Evolutionary conservation across 176 grass and related monocot genomes (phyloP), one percentile per base, ranked within the genome.

Genomic region (Echinochloa phyllopogon): DNA sequence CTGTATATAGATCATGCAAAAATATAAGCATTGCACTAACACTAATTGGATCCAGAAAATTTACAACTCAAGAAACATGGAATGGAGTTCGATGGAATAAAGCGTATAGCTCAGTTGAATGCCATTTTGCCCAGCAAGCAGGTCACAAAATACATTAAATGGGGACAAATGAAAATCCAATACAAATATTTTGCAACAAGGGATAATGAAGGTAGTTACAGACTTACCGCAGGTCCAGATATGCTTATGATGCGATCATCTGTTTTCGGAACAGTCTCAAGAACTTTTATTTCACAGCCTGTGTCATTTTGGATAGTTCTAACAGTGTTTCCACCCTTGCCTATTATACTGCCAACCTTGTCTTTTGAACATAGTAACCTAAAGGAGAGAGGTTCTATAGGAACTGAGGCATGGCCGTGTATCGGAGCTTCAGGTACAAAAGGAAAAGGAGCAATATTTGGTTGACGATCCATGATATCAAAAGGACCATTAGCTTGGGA

Each of bases 271-370:
- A 67, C 76, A 87, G 94, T 91, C 82, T 99, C 96, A 44, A 85
- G 73, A 90, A 96, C 82, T 83, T 94, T 95, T 76, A 99, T 90
- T 86, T 99, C 96, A 83, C 93, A 96, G 70, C 92, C 96, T 10
- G 96, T 99, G 74, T 99, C 93, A 40, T 89, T 88, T 78, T 99
- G 88, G 85, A 99, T 93, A 82, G 64, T 76, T 87, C 86, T 99
- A 50, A 99, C 87, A 83, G 78, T 83, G 84, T 87, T 94, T 77
- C 96, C 96, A 64, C 89, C 91, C 82, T 92, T 96, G 43, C 96
- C 96, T 77, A 96, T 99, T 79, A 99, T 85, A 72, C 89, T 85
- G 65, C 93, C 96, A 60, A 94, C 96, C 78, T 91, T 95, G 71
- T 91, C 89, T 84, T 91, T 92, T 37, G 91, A 88, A 68, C 96